phyloP scores from a whole-genome alignment of 352 stramenopile species.

The Phytophthora hibernalis region DNA sequence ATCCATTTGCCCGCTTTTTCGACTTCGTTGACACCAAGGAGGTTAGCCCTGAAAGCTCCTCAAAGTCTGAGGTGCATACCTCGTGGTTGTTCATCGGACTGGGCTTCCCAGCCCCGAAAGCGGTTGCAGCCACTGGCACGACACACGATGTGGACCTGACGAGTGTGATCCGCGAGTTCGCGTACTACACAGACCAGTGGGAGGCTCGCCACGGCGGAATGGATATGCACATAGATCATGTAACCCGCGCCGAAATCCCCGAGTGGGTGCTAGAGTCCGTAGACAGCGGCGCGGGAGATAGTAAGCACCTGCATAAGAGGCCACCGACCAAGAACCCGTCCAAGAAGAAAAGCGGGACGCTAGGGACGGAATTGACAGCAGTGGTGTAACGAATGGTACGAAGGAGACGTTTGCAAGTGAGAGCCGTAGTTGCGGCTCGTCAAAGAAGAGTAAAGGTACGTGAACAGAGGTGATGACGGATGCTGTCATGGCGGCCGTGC shows the following conservation, averaged over 20 bases:
- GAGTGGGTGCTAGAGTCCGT: conserved; percentile 69
- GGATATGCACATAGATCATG: conserved; percentile 84
- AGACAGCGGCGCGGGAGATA: conserved; percentile 30
- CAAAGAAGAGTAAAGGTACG: conserved; percentile 55
- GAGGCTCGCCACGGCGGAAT: conserved; percentile 73
- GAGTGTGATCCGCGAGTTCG: conserved; percentile 78
- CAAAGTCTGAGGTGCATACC: conserved; percentile 39
- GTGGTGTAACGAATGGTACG: background rate
- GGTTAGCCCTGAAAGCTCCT: conserved; percentile 14
- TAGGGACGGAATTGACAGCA: conserved; percentile 18
- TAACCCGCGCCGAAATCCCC: conserved; percentile 59
- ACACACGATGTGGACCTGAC: conserved; percentile 73
- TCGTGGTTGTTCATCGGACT: conserved; percentile 85
- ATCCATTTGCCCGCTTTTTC: conserved; percentile 88
- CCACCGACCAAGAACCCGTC: conserved; percentile 16
- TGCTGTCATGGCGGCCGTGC: conserved; percentile 23
- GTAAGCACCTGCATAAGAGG: conserved; percentile 39
- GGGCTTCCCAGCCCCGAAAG: conserved; percentile 62
- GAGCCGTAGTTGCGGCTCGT: conserved; percentile 22
- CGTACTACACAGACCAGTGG: conserved; percentile 80
- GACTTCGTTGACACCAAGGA: conserved; percentile 50
- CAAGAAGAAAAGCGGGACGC: conserved; percentile 44
- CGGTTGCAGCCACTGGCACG: conserved; percentile 3
- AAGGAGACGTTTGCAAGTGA: background rate
- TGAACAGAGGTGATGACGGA: conserved; percentile 27